Evolutionary conservation across 129 eudicot genomes (phyloP).

Genomic region (Tagetes patula): DNA sequence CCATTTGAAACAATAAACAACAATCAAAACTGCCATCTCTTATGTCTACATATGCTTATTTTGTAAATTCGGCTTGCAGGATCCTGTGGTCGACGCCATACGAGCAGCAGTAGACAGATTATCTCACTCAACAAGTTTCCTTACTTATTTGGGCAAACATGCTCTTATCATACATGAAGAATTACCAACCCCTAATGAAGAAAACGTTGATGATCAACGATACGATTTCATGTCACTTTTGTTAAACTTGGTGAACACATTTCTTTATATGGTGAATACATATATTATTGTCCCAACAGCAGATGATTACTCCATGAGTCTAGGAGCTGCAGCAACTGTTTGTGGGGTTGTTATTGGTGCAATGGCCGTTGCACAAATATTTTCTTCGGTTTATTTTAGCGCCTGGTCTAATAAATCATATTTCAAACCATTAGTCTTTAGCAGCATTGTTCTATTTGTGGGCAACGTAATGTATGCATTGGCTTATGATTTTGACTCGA

Average conservation of each 20-base stretch:
- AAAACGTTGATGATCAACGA: constrained; percentile 52
- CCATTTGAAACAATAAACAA: neutral
- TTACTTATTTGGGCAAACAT: constrained; percentile 71
- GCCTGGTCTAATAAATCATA: constrained; percentile 95
- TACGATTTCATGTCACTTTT: constrained; percentile 88
- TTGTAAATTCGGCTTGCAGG: constrained; percentile 49
- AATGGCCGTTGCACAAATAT: constrained; percentile 93
- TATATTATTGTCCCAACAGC: constrained; percentile 96
- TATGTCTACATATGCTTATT: constrained; percentile 22
- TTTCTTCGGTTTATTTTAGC: constrained; percentile 88
- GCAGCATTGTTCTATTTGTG: constrained; percentile 76
- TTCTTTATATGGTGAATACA: constrained; percentile 94
- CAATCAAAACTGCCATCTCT: neutral
- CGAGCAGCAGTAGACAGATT: constrained; percentile 68
- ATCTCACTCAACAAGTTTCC: constrained; percentile 75
- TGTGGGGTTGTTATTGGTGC: constrained; percentile 93
- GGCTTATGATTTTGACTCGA: constrained; percentile 74
- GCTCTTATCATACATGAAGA: constrained; percentile 90
- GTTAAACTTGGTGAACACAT: constrained; percentile 76
- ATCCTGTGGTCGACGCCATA: constrained; percentile 69
- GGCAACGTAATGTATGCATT: constrained; percentile 90
- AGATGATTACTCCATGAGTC: constrained; percentile 83
- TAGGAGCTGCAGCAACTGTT: constrained; percentile 87
- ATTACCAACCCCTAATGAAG: constrained; percentile 56
- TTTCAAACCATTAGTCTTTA: constrained; percentile 75